Evolutionary conservation across 202 grass and related monocot species (phyloP), one percentile per base, ranked within the genome.

Genomic region (Elaeis oleifera): DNA sequence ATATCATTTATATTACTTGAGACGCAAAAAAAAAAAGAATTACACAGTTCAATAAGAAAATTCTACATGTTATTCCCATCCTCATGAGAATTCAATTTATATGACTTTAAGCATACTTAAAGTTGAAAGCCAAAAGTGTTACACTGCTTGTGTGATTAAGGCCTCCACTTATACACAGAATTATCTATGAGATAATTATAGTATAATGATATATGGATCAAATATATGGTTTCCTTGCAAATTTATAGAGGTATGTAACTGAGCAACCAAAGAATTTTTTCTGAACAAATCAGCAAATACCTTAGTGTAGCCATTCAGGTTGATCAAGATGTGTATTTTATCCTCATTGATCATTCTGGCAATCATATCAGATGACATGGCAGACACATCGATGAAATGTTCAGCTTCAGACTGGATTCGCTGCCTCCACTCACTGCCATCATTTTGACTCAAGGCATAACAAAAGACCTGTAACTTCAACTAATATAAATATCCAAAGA

Each of bases 241-340:
- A 31, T 6, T 28, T 31, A 31, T 31, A 31, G 28, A 31, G 28
- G 28, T 6, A 31, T 31, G 18, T 19, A 1, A 24, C 61, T n/a
- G 11, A 6, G 32, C 6, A 54, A 68, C 24, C 16, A 65, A 50
- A 58, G 15, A 51, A n/a, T 29, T 23, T 26, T 49, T 44, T 3
- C 19, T 39, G 72, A 62, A 52, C 20, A 27, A 16, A 22, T 5
- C 22, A 75, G 36, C 32, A 24, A 67, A 67, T 78, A 95, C 90
- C 85, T 89, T 95, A 16, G 90, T 95, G 69, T 95, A 95, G 27
- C 90, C 90, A 51, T 95, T 95, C 28, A 95, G 89, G 73, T 95
- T 95, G 70, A 95, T 80, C 70, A 95, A 72, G 53, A 89, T 83
- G 19, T 95, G 90, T 81, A 90, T 84, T 71, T 79, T 87, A 28